Base-by-base conservation (phyloP, 2,329 filamentous ascomycete genomes). In the Calonectria fujianensis region DNA sequence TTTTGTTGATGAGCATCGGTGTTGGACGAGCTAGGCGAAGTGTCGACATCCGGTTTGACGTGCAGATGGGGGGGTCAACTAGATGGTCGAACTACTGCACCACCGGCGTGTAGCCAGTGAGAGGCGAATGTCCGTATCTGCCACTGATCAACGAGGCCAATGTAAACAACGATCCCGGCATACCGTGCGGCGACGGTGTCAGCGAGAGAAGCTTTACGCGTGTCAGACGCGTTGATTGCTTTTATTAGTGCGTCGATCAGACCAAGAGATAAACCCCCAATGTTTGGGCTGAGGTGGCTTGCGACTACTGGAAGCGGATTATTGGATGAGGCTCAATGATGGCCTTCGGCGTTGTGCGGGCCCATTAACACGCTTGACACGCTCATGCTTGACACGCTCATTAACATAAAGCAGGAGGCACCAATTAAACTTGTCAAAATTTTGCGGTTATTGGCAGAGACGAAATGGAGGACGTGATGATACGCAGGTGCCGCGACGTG, bases 191-290 rank as follows among this genome's bases (percentile, higher is more conserved):
- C n/a, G 52, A 63, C 52, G 31, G 59, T 41, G 65, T 48, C 59
- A 72, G 59, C 41, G 45, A 37, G 50, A 61, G 48, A 61, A 76
- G 67, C 69, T 75, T 70, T 73, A 73, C 70, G 73, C 61, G 72
- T 78, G 73, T 54, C 69, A 75, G 73, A 80, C 74, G 64, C 79
- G 74, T 77, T 74, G 72, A 74, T 67, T 67, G 52, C 70, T 63
- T 59, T 37, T 37, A 27, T 41, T 63, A 63, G 39, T 61, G 48
- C 31, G 57, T 50, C 63, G 69, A 73, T 75, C 59, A 45, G 39
- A 16, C 65, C 73, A 52, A 70, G 59, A 75, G 74, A 69, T 75
- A 72, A 71, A 41, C 29, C 35, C 72, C 74, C 27, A 59, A 54
- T 51, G 54, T 69, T 57, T 50, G 48, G 54, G 63, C 54, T 72